These are phyloP conservation scores for Elaeis guineensis DNA, from an alignment of 176 grass and related monocot genomes.

Conservation along the genomic window DNA sequence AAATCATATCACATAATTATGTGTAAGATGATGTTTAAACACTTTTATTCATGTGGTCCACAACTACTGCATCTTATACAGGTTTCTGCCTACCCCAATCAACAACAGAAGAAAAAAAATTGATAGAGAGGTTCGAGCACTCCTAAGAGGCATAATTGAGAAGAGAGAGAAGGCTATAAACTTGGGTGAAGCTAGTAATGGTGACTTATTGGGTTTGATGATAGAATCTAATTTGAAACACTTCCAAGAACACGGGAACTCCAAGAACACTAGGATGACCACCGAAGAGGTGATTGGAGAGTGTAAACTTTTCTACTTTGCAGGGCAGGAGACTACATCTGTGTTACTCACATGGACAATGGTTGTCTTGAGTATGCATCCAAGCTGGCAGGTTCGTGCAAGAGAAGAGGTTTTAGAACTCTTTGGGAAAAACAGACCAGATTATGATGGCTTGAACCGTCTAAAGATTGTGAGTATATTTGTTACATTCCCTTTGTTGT, in stretches of 20 bases:
- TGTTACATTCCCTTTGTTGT: too few species aligned
- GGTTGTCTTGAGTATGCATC: conserved; percentile 66
- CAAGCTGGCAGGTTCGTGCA: conserved; percentile 62
- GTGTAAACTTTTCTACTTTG: conserved; percentile 91
- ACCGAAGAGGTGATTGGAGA: conserved; percentile 51
- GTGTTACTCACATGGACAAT: conserved; percentile 77
- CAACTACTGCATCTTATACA: not conserved
- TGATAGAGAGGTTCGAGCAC: conserved; percentile 14
- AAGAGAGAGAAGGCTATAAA: conserved; percentile 20
- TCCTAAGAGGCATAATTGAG: conserved; percentile 17
- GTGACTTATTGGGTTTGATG: conserved; percentile 17
- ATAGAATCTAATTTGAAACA: conserved; percentile 21
- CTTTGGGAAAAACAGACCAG: conserved; percentile 34
- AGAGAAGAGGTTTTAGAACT: conserved; percentile 50
- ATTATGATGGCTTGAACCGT: conserved; percentile 49
- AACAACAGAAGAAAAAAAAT: conserved; percentile 19
- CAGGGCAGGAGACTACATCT: conserved; percentile 76
- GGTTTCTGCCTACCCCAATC: conserved; percentile 18
- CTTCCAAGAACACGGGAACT: too few species aligned
- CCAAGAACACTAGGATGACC: too few species aligned
- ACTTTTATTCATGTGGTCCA: too few species aligned
- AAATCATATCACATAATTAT: too few species aligned
- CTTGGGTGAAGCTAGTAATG: not conserved
- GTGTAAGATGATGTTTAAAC: too few species aligned
- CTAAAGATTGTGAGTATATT: conserved; percentile 38